Base-by-base conservation (phyloP, 2,329 filamentous ascomycete genomes). In the Elsinoe fawcettii region DNA sequence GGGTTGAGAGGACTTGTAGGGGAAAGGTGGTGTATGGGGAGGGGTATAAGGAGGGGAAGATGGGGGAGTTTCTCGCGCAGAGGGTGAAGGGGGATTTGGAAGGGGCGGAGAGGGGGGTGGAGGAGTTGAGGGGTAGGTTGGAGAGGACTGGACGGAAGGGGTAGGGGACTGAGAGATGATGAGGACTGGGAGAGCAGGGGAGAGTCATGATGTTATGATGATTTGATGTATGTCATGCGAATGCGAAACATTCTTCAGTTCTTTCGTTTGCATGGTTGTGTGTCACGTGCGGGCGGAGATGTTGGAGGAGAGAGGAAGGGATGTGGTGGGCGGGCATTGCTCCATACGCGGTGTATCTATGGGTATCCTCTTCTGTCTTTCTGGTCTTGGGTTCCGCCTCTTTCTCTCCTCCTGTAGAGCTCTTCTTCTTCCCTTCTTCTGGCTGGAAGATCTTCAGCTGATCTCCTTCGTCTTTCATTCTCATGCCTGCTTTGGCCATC, bases 21-120 rank as follows among this genome's bases (percentile, higher is more conserved):
- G 86, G 83, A 0, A 77, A 75, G 55, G 82, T 91, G 1, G 75
- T 90, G 1, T 93, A 93, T 67, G 88, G 88, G 0, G 87, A 92
- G 71, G 78, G 80, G 59, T 90, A 91, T 69, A 88, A 89, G 62
- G 82, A 84, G 62, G 80, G 76, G 51, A 90, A 88, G 70, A 85
- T 93, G 75, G 75, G 74, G n/a, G 86, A 89, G 57, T 90, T 87
- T 63, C 66, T 93, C 61, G 69, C 74, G 11, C 78, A 78, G 34
- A 77, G 79, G 67, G 73, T 85, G 18, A 71, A 69, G 1, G 68
- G 60, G 60, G 67, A 66, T 12, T 68, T 71, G 61, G 64, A 65
- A 14, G 68, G 71, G 2, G 78, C 75, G 74, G 74, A 70, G 3
- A 68, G 70, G 47, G 75, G 69, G 1, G 69, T 78, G 30, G 59